A percentile compares a stretch with the other conserved stretches of the same genome.
Evolutionary conservation across 1,284 basidiomycete species (phyloP).

Genomic region (Trichosporon ovoides): DNA sequence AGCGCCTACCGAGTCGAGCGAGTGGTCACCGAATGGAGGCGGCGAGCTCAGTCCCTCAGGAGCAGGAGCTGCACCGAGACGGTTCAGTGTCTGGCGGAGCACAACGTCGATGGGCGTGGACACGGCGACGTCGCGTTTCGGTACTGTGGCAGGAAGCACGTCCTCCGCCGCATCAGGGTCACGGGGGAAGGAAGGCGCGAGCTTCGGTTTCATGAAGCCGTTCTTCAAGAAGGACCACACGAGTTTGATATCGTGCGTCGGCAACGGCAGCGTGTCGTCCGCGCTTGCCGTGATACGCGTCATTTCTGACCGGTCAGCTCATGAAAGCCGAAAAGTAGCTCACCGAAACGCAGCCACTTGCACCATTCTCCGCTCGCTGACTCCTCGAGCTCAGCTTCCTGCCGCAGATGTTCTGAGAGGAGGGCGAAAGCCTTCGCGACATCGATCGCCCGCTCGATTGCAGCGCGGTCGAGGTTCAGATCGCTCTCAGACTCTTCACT

Average conservation of each 20-base stretch:
- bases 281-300: not conserved
- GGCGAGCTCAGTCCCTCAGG: not conserved
- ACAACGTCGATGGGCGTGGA: constrained; percentile 5
- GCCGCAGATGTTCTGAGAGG: constrained; percentile 33
- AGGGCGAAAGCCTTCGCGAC: constrained; percentile 7
- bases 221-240: constrained; percentile 42
- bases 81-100: constrained; percentile 12
- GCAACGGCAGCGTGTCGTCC: constrained; percentile 18
- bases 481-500: constrained; percentile 4
- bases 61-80: not conserved
- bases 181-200: constrained; percentile 33
- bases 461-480: not conserved
- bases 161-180: constrained; percentile 11
- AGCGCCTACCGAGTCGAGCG: not conserved
- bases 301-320: constrained; percentile 13
- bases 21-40: constrained; percentile 2
- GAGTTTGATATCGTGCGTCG: constrained; percentile 37
- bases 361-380: constrained; percentile 36
- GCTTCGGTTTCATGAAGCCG: constrained; percentile 31
- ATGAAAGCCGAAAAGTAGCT: constrained; percentile 3
- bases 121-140: not conserved
- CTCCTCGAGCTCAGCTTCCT: constrained; percentile 29
- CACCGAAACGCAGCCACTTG: constrained; percentile 45
- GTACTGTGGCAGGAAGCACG: not conserved
- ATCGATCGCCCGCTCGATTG: not conserved